phyloP scores from a whole-genome alignment of 129 eudicot genomes.

The Pulicaria dysenterica region DNA sequence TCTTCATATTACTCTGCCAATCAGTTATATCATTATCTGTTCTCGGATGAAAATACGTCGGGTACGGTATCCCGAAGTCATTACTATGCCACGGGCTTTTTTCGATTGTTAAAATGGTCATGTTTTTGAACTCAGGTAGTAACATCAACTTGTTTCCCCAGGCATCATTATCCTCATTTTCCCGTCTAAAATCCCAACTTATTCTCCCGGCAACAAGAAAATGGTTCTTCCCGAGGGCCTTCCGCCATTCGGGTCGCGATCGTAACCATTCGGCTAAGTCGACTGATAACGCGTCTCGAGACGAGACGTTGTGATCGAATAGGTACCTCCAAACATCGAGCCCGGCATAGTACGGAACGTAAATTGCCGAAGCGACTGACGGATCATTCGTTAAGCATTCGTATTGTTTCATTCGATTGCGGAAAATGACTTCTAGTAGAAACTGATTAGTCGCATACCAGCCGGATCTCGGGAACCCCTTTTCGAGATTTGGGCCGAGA shows the following conservation, averaged over 20 bases:
- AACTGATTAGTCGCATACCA: constrained; percentile 82
- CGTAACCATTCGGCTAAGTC: constrained; percentile 59
- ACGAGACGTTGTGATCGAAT: constrained; percentile 39
- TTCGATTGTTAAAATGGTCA: constrained; percentile 67
- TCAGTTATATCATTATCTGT: constrained; percentile 46
- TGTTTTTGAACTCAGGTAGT: constrained; percentile 64
- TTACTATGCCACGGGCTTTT: constrained; percentile 82
- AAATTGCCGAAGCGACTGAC: constrained; percentile 67
- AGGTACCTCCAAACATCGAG: constrained; percentile 68
- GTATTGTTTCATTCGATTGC: constrained; percentile 68
- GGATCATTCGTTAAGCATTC: constrained; percentile 76
- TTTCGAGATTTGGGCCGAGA: constrained; percentile 61
- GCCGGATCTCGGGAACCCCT: constrained; percentile 50
- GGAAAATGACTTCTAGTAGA: constrained; percentile 69
- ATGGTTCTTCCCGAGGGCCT: constrained; percentile 58
- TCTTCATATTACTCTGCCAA: constrained; percentile 67
- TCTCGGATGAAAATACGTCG: constrained; percentile 82
- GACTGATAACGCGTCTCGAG: constrained; percentile 49
- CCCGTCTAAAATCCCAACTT: constrained; percentile 83
- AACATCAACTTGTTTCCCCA: constrained; percentile 83
- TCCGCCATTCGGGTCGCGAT: constrained; percentile 63
- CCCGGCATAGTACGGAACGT: constrained; percentile 79
- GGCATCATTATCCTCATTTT: constrained; percentile 37
- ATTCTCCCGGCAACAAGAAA: constrained; percentile 75
- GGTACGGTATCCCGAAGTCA: constrained; percentile 85